Conservation (phyloP, 2,329 filamentous ascomycete species). For the Daldinia eschscholtzii region DNA sequence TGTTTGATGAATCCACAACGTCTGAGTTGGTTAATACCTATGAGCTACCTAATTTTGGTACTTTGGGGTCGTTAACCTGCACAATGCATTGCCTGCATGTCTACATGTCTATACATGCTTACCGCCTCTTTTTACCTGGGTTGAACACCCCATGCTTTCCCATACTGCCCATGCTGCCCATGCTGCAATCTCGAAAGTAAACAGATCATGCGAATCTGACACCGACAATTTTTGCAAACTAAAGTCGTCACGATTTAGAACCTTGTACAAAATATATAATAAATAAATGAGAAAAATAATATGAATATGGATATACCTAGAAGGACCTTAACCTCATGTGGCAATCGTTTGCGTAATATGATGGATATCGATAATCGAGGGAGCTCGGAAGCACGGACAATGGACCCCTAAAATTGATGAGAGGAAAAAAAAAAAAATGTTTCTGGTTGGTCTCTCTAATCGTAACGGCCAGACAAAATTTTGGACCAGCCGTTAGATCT, state of each 20-base stretch:
- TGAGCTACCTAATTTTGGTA: slow-evolving; percentile 19
- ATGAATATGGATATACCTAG: slow-evolving; percentile 11
- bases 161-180: background rate
- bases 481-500: slow-evolving; percentile 33
- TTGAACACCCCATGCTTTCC: slow-evolving; percentile 11
- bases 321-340: slow-evolving; percentile 21
- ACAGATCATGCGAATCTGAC: slow-evolving; percentile 42
- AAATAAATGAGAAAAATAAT: slow-evolving; percentile 8
- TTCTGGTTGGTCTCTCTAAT: slow-evolving; percentile 24
- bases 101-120: slow-evolving; percentile 18
- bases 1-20: background rate
- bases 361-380: slow-evolving; percentile 29
- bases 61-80: slow-evolving; percentile 41
- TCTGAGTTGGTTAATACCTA: slow-evolving; percentile 3
- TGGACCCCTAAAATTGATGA: slow-evolving; percentile 40
- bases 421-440: slow-evolving; percentile 29
- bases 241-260: background rate
- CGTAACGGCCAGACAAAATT: slow-evolving; percentile 35
- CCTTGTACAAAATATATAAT: slow-evolving; percentile 14
- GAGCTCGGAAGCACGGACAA: slow-evolving; percentile 34
- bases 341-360: slow-evolving; percentile 43
- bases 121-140: slow-evolving; percentile 34
- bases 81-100: slow-evolving; percentile 46
- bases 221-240: slow-evolving; percentile 27
- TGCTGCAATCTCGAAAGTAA: slow-evolving; percentile 33